Evolutionary conservation across 2,329 filamentous ascomycete genomes (phyloP), one percentile per base, ranked within the genome.

Genomic region (Kalmusia sp.): DNA sequence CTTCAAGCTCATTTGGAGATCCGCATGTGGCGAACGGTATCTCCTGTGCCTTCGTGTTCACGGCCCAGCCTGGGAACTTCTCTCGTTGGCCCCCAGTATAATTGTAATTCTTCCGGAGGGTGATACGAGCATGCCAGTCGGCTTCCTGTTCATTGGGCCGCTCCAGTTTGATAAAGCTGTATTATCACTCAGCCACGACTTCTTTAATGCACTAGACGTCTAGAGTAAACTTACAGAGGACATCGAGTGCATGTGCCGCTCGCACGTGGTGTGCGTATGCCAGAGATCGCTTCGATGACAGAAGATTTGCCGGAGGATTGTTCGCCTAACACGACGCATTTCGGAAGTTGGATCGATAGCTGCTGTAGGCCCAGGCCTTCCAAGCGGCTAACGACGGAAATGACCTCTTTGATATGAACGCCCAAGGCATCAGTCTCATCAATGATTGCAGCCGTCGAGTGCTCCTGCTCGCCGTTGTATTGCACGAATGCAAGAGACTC

Each of bases 301-400:
- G 82, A 92, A 0, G 87, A 92, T 68, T 96, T 96, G 0, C 92
- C 93, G 0, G 91, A 89, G 0, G 86, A 90, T 65, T 96, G 92
- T 43, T 96, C 92, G 0, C 92, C 92, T 0, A 96, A 86, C 0
- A 96, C 84, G 5, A 93, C 89, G 8, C 96, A 86, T 61, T 92
- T 91, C 0, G 92, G 91, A 0, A 96, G 77, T 0, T 85, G 84
- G 0, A 91, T 84, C 0, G 78, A 66, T 4, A 86, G 83, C 15
- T 89, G 84, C 44, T 89, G 86, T 0, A 96, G 86, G 0, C 89
- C 90, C 0, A 93, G 81, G 5, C 87, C 82, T 45, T 91, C 85
- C 0, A 96, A 82, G 41, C 58, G 57, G 11, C 84, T 84, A 0
- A 92, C 82, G 0, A 84, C 84, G 40, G 89, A 80, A 2, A 91